A percentile compares a stretch with the other conserved stretches of the same genome.
Conservation (phyloP, 2,329 filamentous ascomycete species). For the Chaetothyriales sp. region DNA sequence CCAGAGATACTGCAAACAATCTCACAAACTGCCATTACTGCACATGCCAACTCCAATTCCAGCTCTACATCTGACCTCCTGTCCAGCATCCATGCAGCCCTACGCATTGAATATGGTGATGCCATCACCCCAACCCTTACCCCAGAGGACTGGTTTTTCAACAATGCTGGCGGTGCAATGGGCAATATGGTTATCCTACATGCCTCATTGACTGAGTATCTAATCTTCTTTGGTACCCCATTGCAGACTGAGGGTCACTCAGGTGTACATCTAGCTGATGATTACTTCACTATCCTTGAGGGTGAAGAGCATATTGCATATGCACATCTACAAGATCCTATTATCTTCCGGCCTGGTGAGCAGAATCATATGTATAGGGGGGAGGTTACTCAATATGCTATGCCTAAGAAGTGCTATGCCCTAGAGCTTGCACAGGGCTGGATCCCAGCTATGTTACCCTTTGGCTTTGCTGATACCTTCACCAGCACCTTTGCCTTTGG, state of each 20-base stretch:
- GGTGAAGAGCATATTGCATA: constrained; percentile 65
- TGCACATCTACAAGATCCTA: constrained; percentile 49
- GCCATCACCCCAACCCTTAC: constrained; percentile 6
- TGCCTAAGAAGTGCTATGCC: constrained; percentile 62
- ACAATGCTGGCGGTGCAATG: constrained; percentile 77
- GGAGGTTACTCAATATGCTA: constrained; percentile 66
- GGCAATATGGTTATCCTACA: constrained; percentile 75
- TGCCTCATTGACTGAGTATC: constrained; percentile 72
- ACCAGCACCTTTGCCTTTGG: constrained; percentile 68
- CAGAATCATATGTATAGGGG: constrained; percentile 61
- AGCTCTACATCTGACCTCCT: constrained; percentile 22
- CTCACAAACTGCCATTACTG: constrained; percentile 12
- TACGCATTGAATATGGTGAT: constrained; percentile 3
- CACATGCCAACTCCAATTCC: constrained; percentile 42
- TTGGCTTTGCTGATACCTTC: constrained; percentile 71
- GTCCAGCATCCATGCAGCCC: constrained; percentile 3
- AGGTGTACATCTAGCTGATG: constrained; percentile 82
- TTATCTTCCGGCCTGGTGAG: constrained; percentile 53
- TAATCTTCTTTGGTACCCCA: constrained; percentile 75
- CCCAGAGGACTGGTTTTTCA: constrained; percentile 64
- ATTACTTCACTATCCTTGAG: constrained; percentile 86
- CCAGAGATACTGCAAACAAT: constrained; percentile 13
- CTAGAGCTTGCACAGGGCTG: constrained; percentile 70
- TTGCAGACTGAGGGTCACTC: constrained; percentile 78
- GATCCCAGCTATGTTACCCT: constrained; percentile 87